phyloP scores from a whole-genome alignment of 2,329 filamentous ascomycete genomes.

The Torrubiellomyces zombiae region DNA sequence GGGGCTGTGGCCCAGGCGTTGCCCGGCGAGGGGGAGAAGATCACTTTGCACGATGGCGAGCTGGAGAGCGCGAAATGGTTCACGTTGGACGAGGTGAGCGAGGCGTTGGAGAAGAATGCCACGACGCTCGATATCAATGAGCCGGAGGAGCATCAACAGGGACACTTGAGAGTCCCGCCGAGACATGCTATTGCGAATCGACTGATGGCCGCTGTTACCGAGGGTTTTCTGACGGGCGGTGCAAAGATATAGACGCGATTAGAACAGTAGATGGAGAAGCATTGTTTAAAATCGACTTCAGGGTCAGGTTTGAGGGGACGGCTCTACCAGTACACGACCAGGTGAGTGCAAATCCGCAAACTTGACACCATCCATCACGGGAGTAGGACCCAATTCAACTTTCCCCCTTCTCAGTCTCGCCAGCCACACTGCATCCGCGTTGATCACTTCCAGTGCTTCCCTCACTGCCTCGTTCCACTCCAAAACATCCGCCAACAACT shows the following conservation, averaged over 20 bases:
- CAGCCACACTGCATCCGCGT: constrained; percentile 66
- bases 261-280: constrained; percentile 1
- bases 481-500: constrained; percentile 37
- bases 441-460: constrained; percentile 43
- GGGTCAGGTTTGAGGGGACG: no score
- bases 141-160: constrained; percentile 54
- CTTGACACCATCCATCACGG: constrained; percentile 23
- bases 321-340: no score
- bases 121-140: constrained; percentile 49
- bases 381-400: constrained; percentile 18
- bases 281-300: constrained; percentile 4
- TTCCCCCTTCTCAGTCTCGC: constrained; percentile 31
- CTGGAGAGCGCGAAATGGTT: constrained; percentile 86
- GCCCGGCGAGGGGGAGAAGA: constrained; percentile 53
- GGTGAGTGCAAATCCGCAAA: constrained; percentile 21
- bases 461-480: constrained; percentile 29
- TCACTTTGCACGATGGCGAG: constrained; percentile 80
- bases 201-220: constrained; percentile 62
- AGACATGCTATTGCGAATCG: constrained; percentile 85
- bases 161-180: constrained; percentile 64
- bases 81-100: constrained; percentile 58
- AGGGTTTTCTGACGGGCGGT: constrained; percentile 47
- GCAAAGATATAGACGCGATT: constrained; percentile 30
- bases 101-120: constrained; percentile 50
- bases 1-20: constrained; percentile 75